A percentile compares a stretch with the other conserved stretches of the same genome.
Evolutionary conservation across 2,329 filamentous ascomycete species (phyloP).

Genomic region (Penicillium expansum): DNA sequence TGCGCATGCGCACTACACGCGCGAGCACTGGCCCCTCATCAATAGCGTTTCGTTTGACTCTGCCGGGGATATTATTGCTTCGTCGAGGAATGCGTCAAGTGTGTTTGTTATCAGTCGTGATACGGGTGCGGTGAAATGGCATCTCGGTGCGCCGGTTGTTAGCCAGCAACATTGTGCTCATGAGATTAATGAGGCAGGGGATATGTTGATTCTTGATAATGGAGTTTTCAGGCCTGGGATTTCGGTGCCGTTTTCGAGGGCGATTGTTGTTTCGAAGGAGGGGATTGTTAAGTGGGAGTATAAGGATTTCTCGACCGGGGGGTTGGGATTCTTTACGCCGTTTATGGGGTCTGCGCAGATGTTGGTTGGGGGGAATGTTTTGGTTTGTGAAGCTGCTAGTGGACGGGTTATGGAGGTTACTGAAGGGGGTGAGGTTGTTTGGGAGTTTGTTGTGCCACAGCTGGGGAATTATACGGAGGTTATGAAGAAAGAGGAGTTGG

Average conservation of each 20-base stretch:
- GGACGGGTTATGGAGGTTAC: constrained; percentile 50
- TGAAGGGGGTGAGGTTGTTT: constrained; percentile 40
- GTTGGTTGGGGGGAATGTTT: constrained; percentile 38
- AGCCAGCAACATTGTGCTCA: too few relatives aligned
- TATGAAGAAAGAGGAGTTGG: constrained; percentile 17
- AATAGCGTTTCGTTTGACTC: too few relatives aligned
- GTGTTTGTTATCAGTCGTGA: too few relatives aligned
- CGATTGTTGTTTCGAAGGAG: constrained; percentile 41
- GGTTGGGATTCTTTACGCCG: constrained; percentile 45
- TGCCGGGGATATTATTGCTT: too few relatives aligned
- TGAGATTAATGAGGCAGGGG: too few relatives aligned
- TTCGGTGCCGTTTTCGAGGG: constrained; percentile 44
- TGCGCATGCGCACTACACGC: too few relatives aligned
- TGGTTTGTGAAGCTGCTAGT: too few relatives aligned
- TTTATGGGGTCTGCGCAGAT: constrained; percentile 50
- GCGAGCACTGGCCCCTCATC: too few relatives aligned
- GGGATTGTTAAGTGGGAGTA: constrained; percentile 49
- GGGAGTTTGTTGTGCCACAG: constrained; percentile 47
- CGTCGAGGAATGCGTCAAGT: too few relatives aligned
- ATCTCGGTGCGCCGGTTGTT: too few relatives aligned
- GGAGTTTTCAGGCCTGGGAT: constrained; percentile 38
- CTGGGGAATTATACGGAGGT: constrained; percentile 40
- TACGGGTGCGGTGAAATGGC: too few relatives aligned
- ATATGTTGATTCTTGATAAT: too few relatives aligned
- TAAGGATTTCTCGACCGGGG: constrained; percentile 36